These are phyloP conservation scores for Fusarium sambucinum DNA, from an alignment of 2,329 filamentous ascomycete genomes.

Conservation along the genomic window DNA sequence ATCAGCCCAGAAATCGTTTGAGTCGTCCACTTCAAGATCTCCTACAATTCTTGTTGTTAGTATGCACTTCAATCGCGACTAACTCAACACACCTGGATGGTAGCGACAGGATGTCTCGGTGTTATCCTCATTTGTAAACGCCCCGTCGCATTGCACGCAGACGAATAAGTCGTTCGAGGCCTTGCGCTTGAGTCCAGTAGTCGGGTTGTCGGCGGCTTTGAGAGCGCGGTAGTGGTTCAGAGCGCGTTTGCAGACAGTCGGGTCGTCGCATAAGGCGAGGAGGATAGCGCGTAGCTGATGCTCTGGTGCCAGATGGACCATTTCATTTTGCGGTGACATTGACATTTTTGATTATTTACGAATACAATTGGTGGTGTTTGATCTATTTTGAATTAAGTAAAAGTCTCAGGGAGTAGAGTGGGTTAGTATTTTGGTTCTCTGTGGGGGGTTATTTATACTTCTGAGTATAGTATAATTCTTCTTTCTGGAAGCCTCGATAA, in stretches of 20 bases:
- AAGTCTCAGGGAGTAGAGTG: background rate
- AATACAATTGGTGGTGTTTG: background rate
- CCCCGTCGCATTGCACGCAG: slow-evolving; percentile 31
- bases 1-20: slow-evolving; percentile 15
- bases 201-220: background rate
- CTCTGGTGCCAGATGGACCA: slow-evolving; percentile 28
- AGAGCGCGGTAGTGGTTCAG: slow-evolving; percentile 18
- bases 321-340: slow-evolving; percentile 6
- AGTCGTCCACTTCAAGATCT: slow-evolving; percentile 11
- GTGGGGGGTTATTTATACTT: background rate
- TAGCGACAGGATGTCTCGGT: slow-evolving; percentile 13
- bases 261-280: slow-evolving; percentile 30
- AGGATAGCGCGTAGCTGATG: slow-evolving; percentile 37
- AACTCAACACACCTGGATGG: slow-evolving; percentile 26
- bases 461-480: background rate
- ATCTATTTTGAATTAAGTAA: background rate
- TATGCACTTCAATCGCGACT: background rate
- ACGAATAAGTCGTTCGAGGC: slow-evolving; percentile 28
- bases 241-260: background rate
- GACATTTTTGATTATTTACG: slow-evolving; percentile 1
- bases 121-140: slow-evolving; percentile 27
- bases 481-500: background rate
- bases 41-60: slow-evolving; percentile 3
- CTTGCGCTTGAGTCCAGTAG: slow-evolving; percentile 32
- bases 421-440: background rate